These are phyloP conservation scores for Pseudocercospora vitis DNA, from an alignment of 2,329 filamentous ascomycete genomes.

Conservation along the genomic window DNA sequence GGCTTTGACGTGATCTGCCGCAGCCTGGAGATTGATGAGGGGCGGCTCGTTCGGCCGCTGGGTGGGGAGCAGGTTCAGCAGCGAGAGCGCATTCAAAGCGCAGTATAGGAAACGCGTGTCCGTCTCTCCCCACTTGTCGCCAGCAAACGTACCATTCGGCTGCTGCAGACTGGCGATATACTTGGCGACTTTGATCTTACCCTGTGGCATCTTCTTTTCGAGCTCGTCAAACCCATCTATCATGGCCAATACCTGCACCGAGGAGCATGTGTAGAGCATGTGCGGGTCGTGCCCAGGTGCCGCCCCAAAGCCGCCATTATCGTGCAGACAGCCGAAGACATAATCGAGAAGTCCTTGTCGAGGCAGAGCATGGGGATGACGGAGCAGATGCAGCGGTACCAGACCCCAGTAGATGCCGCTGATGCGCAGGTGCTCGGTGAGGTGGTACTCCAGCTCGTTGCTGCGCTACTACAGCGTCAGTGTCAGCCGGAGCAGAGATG, in stretches of 20 bases:
- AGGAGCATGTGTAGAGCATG: conserved; percentile 93
- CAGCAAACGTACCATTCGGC: conserved; percentile 78
- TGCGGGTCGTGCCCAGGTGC: conserved; percentile 93
- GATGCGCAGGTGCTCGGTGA: conserved; percentile 92
- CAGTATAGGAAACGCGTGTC: conserved; percentile 94
- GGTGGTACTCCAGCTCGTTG: conserved; percentile 96
- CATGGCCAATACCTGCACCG: conserved; percentile 87
- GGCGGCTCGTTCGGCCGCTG: conserved; percentile 31
- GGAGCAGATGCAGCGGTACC: conserved; percentile 80
- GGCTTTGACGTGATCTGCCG: conserved; percentile 72
- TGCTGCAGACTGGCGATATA: conserved; percentile 86
- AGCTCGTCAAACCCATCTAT: conserved; percentile 82
- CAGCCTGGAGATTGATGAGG: conserved; percentile 75
- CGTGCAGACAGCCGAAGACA: conserved; percentile 90
- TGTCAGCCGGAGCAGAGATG: conserved; percentile 39
- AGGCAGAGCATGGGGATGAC: conserved; percentile 76
- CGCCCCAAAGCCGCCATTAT: conserved; percentile 87
- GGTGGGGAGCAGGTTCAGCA: conserved; percentile 67
- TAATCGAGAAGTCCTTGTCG: conserved; percentile 81
- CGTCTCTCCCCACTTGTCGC: conserved; percentile 94
- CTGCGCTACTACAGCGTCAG: conserved; percentile 60
- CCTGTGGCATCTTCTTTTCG: conserved; percentile 65
- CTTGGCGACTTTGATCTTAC: conserved; percentile 70
- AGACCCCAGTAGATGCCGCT: conserved; percentile 98
- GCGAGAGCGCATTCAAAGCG: conserved; percentile 83